Conservation (phyloP, 352 stramenopile species). For the Globisporangium recalcitrans region DNA sequence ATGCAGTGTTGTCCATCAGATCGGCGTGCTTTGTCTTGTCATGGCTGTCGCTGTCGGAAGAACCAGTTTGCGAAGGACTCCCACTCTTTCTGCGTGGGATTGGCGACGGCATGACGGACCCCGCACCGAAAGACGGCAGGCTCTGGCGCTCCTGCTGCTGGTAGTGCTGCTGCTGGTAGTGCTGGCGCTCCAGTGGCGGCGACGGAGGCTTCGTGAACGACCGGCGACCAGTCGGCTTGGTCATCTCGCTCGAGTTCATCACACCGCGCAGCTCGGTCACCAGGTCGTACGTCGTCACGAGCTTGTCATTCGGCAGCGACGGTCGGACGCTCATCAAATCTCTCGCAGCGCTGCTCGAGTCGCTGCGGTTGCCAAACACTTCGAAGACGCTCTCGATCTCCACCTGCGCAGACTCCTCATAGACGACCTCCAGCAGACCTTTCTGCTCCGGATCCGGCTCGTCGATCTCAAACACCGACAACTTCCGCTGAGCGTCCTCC, state of each 20-base stretch:
- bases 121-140: slow-evolving; percentile 12
- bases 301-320: slow-evolving; percentile 16
- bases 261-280: slow-evolving; percentile 55
- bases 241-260: slow-evolving; percentile 62
- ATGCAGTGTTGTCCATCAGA: slow-evolving; percentile 14
- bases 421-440: slow-evolving; percentile 28
- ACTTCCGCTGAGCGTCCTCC: slow-evolving; percentile 51
- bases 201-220: slow-evolving; percentile 27
- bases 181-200: slow-evolving; percentile 15
- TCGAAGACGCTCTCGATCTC: slow-evolving; percentile 54
- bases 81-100: slow-evolving; percentile 12
- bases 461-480: slow-evolving; percentile 50
- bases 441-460: slow-evolving; percentile 43
- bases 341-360: slow-evolving; percentile 12
- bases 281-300: slow-evolving; percentile 43
- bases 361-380: slow-evolving; percentile 31
- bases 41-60: slow-evolving; percentile 8
- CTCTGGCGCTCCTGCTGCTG: slow-evolving; percentile 8
- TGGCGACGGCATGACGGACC: slow-evolving; percentile 9
- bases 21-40: slow-evolving; percentile 7
- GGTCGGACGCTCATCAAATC: slow-evolving; percentile 9
- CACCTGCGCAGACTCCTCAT: slow-evolving; percentile 35
- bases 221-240: slow-evolving; percentile 23
- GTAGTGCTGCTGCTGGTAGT: not conserved
- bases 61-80: slow-evolving; percentile 6